Base-by-base conservation (phyloP, 306 rosid genomes). In the Inga laurina region DNA sequence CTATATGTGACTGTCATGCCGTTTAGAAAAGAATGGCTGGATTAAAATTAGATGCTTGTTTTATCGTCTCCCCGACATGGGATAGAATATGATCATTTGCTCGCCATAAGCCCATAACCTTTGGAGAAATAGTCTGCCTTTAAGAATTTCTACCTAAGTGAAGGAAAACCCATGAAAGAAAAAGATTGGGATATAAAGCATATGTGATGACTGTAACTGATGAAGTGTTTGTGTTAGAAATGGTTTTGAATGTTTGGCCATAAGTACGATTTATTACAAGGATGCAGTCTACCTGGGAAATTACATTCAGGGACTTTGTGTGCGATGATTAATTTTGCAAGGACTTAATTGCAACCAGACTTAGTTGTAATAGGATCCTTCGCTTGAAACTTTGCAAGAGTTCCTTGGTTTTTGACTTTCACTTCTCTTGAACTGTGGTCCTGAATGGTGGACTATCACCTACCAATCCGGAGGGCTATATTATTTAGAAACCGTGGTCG, bases 381-480 rank as follows among this genome's bases (percentile, higher is more conserved):
- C 34, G 16, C 35, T 22, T 22, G 24, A 61, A n/a, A 3, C 34
- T 61, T 24, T 11, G 34, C 32, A 9, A 22, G 67, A 61, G 67
- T n/a, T 54, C 22, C 30, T 57, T 57, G 64, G 64, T 48, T 57
- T 21, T 57, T 57, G 16, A 61, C 27, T 24, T 24, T 62, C 68
- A 11, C 19, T 62, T 62, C 18, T 62, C 37, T 24, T 76, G 68
- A 76, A n/a, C 13, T 67, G 74, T 21, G 45, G 90, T 85, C 86
- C n/a, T 82, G 5, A 52, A 46, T 77, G 88, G 83, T 66, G 76
- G 78, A 86, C 88, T 69, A 21, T n/a, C 52, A n/a, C 41, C 70
- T 79, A 84, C 86, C 82, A 22, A 81, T 59, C 39, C 10, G 43
- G 2, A 57, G 62, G 54, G 44, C 43, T 24, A 11, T 75, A 74